phyloP scores from a whole-genome alignment of 257 asterid species.

The Sherardia arvensis region DNA sequence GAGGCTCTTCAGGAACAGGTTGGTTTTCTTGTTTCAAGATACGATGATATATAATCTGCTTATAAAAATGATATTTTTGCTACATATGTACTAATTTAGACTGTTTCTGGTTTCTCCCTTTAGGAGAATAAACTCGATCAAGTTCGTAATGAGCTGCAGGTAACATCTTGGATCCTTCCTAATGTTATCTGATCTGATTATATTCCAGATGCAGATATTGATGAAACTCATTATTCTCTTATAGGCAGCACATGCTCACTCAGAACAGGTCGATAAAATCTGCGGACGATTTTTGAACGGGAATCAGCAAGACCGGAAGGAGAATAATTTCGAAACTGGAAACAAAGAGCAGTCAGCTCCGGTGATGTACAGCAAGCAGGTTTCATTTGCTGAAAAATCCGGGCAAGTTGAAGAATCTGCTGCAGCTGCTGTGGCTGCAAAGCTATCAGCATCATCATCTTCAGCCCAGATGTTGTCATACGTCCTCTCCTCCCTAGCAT shows the following conservation, averaged over 20 bases:
- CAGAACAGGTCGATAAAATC: slow-evolving; percentile 43
- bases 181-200: not conserved
- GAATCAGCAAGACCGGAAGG: slow-evolving; percentile 30
- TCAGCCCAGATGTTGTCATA: slow-evolving; percentile 81
- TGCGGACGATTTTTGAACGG: slow-evolving; percentile 29
- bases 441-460: slow-evolving; percentile 73
- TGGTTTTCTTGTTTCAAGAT: slow-evolving; percentile 8
- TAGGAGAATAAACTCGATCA: slow-evolving; percentile 77
- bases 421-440: slow-evolving; percentile 86
- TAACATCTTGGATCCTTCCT: slow-evolving; percentile 16
- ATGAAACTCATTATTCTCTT: not conserved
- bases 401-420: slow-evolving; percentile 40
- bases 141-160: slow-evolving; percentile 81
- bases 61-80: not conserved
- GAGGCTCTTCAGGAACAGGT: slow-evolving; percentile 92
- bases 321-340: slow-evolving; percentile 16
- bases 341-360: slow-evolving; percentile 47
- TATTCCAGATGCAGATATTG: not conserved
- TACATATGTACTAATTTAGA: slow-evolving; percentile 15
- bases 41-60: not conserved
- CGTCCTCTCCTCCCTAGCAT: slow-evolving; percentile 73
- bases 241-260: slow-evolving; percentile 66
- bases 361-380: slow-evolving; percentile 47
- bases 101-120: slow-evolving; percentile 5
- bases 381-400: slow-evolving; percentile 35